phyloP scores from a whole-genome alignment of 306 rosid species.

The Purshia tridentata region DNA sequence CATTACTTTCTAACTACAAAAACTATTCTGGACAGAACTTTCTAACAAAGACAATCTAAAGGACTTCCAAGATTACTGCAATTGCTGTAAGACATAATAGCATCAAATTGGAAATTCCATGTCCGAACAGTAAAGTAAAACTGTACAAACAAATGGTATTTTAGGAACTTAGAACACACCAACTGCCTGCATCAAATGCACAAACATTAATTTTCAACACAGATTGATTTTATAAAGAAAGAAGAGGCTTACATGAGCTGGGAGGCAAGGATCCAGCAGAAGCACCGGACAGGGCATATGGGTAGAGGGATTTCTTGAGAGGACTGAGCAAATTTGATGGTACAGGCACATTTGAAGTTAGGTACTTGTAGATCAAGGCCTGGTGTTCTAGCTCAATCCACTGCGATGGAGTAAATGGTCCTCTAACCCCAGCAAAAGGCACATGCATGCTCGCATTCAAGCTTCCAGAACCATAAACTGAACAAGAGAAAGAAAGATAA shows the following conservation, averaged over 20 bases:
- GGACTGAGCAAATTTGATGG: conserved; percentile 53
- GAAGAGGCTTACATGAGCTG: conserved; percentile 41
- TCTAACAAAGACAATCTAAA: conserved; percentile 9
- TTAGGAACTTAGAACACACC: background rate
- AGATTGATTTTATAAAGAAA: background rate
- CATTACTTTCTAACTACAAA: conserved; percentile 11
- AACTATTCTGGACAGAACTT: conserved; percentile 10
- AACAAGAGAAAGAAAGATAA: conserved; percentile 13
- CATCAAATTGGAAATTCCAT: background rate
- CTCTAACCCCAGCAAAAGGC: conserved; percentile 33
- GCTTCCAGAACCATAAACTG: conserved; percentile 45
- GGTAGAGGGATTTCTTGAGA: conserved; percentile 46
- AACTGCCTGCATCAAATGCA: conserved; percentile 4
- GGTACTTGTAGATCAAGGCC: conserved; percentile 60
- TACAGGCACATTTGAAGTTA: conserved; percentile 47
- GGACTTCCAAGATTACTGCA: too few relatives aligned
- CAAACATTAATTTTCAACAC: background rate
- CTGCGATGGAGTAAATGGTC: conserved; percentile 55
- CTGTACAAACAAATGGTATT: background rate
- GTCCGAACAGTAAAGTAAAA: conserved; percentile 7
- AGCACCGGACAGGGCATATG: conserved; percentile 36
- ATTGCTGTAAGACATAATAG: background rate
- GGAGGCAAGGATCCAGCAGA: conserved; percentile 12
- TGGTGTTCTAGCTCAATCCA: conserved; percentile 64
- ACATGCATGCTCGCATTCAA: conserved; percentile 44